phyloP scores from a whole-genome alignment of 352 stramenopile genomes.

The Pythium aquatile region DNA sequence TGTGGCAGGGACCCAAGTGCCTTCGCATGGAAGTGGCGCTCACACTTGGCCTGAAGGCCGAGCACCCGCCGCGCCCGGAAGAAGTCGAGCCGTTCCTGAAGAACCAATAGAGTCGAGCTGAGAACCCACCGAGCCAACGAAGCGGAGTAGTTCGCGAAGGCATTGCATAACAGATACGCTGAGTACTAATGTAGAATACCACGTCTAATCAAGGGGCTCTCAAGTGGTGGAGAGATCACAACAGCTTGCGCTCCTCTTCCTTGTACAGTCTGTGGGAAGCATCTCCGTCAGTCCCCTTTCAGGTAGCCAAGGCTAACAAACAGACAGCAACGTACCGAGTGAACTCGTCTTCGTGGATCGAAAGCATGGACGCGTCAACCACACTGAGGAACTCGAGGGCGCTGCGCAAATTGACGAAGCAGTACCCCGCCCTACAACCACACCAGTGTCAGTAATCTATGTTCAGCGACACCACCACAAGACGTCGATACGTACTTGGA shows the following conservation, averaged over 20 bases:
- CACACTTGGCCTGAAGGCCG: background rate
- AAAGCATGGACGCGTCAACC: constrained; percentile 81
- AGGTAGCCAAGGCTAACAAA: background rate
- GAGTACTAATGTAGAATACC: constrained; percentile 1
- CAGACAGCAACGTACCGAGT: constrained; percentile 36
- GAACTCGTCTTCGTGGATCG: constrained; percentile 80
- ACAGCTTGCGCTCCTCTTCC: constrained; percentile 17
- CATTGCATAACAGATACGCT: constrained; percentile 10
- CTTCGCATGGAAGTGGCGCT: constrained; percentile 28
- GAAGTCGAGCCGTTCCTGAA: constrained; percentile 31
- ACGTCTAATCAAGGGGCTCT: background rate
- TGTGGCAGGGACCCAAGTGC: constrained; percentile 75
- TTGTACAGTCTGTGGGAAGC: constrained; percentile 19
- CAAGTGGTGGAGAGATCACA: background rate
- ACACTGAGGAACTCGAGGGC: constrained; percentile 90
- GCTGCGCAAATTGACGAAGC: constrained; percentile 90
- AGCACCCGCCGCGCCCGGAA: constrained; percentile 10
- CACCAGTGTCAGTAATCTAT: background rate
- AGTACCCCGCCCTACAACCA: constrained; percentile 77
- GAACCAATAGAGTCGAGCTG: constrained; percentile 7
- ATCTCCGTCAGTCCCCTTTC: background rate
- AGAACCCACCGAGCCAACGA: background rate
- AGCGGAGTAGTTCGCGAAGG: background rate
- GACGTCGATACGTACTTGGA: constrained; percentile 60
- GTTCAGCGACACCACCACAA: background rate